Evolutionary conservation across 1,284 basidiomycete species (phyloP).

Genomic region (Sporisorium scitamineum): DNA sequence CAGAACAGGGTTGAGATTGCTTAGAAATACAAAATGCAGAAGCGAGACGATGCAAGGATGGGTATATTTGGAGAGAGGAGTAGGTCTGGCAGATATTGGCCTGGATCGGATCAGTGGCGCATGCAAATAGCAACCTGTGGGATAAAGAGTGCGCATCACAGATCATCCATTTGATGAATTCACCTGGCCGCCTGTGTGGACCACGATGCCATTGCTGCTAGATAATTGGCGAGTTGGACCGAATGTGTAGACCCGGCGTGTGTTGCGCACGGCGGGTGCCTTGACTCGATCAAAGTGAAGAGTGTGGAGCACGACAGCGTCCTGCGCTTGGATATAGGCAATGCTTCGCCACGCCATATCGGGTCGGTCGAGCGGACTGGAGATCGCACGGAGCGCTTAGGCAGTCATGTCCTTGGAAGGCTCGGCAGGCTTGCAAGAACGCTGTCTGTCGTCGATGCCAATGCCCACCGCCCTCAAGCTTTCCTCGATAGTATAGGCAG

Average conservation of each 20-base stretch:
- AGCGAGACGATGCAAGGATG: slow-evolving; percentile 11
- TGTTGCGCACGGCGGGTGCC: not conserved
- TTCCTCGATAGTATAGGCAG: slow-evolving; percentile 66
- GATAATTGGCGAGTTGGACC: not conserved
- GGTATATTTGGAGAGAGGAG: slow-evolving; percentile 21
- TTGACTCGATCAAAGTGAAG: not conserved
- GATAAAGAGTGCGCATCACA: not conserved
- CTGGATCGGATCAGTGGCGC: not conserved
- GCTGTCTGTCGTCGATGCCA: slow-evolving; percentile 65
- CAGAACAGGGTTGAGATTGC: slow-evolving; percentile 11
- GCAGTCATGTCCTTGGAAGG: slow-evolving; percentile 23
- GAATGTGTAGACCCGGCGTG: not conserved
- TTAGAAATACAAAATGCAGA: slow-evolving; percentile 38
- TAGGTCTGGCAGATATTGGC: not conserved
- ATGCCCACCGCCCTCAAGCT: slow-evolving; percentile 62
- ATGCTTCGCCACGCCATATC: not conserved
- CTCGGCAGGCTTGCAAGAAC: slow-evolving; percentile 28
- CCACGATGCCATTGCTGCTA: not conserved
- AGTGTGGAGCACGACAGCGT: not conserved
- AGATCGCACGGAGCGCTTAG: slow-evolving; percentile 4
- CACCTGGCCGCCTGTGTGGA: not conserved
- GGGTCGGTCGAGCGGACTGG: not conserved
- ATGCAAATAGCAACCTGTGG: too few species aligned
- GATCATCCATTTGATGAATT: not conserved
- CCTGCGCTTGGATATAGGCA: not conserved